Base-by-base conservation (phyloP, 2,329 filamentous ascomycete genomes). In the Penicillium vulpinum region DNA sequence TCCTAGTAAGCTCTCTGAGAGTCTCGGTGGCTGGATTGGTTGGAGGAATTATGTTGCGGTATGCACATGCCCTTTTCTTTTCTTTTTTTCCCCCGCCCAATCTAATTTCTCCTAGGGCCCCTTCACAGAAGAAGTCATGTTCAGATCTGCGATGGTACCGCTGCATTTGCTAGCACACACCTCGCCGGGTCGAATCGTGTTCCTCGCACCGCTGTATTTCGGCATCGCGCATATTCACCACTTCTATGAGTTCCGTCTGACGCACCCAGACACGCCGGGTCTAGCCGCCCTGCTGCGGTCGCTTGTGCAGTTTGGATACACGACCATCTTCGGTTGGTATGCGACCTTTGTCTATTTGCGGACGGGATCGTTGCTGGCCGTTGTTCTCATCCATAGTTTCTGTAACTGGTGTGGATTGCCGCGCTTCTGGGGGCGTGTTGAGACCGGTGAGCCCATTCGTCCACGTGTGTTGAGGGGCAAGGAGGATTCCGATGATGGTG, bases 331-430 rank as follows among this genome's bases (percentile, higher is more conserved):
- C 69, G 94, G 94, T 60, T 92, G 91, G 75, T 96, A 94, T 75
- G 92, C 90, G 5, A 92, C 91, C 0, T 99, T 97, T 67, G 68
- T 97, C 21, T 96, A 89, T 69, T 71, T 99, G 21, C 87, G 93
- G 35, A 95, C 92, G 0, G 92, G 91, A 4, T 95, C 89, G 46
- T 76, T 97, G 38, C 81, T 88, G 39, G 87, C 89, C 13, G 88
- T 88, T 31, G 87, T 93, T 51, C 70, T 87, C 21, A 88, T 90
- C 5, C 94, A 99, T 70, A 83, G 85, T 10, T 94, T 97, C 71
- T 99, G 94, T 78, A 99, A 99, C 71, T 89, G 85, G 78, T 90
- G 92, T 83, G 94, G 94, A 8, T 78, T 97, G 48, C 94, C 94
- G 22, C 84, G 92, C 7, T 77, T 97, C 57, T 96, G 90, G 87